Percentiles rank a stretch among this genome's conserved stretches.
phyloP scores from a whole-genome alignment of 139 green algal genomes.

The Deuterostichococcus epilithicus region DNA sequence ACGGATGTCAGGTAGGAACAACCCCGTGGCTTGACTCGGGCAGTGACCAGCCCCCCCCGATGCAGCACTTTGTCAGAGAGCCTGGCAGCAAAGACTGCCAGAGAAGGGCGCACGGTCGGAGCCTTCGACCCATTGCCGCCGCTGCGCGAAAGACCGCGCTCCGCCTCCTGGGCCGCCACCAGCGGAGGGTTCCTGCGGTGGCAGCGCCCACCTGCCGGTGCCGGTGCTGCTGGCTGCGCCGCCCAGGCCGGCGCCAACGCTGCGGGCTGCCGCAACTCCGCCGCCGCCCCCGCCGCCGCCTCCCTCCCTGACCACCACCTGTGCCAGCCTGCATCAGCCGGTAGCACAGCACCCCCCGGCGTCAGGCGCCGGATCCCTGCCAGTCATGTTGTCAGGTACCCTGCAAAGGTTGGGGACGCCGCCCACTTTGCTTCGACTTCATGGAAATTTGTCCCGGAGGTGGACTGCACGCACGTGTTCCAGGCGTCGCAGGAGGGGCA shows the following conservation, averaged over 20 bases:
- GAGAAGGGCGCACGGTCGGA: neutral
- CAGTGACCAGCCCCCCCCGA: no score
- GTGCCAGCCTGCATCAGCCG: neutral
- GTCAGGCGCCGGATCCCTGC: no score
- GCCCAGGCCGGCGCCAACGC: constrained; percentile 12
- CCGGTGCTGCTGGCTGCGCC: neutral
- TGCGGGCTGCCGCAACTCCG: constrained; percentile 26
- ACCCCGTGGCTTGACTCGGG: no score
- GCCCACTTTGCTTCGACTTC: no score
- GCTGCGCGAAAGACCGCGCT: neutral
- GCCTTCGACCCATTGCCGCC: constrained; percentile 12
- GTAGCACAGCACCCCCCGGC: no score
- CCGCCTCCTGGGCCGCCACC: neutral
- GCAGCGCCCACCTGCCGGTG: neutral
- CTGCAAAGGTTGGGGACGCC: no score
- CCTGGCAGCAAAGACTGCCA: neutral
- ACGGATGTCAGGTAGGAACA: no score
- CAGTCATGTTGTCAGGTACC: no score
- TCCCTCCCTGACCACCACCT: neutral
- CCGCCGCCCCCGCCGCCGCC: constrained; percentile 26
- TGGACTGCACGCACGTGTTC: constrained; percentile 32
- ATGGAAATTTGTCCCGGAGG: no score
- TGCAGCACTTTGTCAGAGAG: no score
- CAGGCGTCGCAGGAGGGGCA: constrained; percentile 57
- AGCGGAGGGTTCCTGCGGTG: neutral